Conservation (phyloP, 768 basidiomycete genomes). For the Tulasnella sp. region DNA sequence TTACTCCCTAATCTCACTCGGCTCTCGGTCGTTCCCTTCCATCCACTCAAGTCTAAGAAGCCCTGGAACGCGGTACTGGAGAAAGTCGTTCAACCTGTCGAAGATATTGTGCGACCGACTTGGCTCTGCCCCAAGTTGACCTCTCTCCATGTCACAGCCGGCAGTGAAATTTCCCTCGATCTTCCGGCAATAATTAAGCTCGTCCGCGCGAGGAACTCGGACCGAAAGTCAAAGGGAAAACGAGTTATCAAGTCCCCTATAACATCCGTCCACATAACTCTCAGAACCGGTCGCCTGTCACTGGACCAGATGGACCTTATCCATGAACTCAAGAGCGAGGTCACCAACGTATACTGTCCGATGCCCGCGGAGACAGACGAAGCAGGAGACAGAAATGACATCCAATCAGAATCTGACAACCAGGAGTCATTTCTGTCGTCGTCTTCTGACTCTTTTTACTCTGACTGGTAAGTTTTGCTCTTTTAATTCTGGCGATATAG, state of each 20-base stretch:
- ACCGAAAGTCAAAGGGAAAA: not conserved
- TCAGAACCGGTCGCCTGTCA: not conserved
- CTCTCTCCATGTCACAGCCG: not conserved
- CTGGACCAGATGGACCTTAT: not conserved
- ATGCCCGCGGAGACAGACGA: too few species aligned
- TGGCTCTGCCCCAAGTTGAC: not conserved
- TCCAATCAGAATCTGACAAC: too few species aligned
- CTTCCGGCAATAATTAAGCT: not conserved
- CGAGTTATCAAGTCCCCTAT: not conserved
- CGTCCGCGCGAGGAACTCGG: not conserved
- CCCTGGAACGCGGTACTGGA: not conserved
- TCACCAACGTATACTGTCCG: not conserved
- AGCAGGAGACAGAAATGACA: too few species aligned
- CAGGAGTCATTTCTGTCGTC: too few species aligned
- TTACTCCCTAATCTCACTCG: not conserved
- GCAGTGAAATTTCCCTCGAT: not conserved
- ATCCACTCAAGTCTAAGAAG: not conserved
- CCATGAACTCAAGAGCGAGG: not conserved
- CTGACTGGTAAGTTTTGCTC: too few species aligned
- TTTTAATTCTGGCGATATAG: too few species aligned
- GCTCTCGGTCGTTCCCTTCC: not conserved
- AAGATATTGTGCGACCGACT: not conserved
- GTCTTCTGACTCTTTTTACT: too few species aligned
- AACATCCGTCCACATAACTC: not conserved
- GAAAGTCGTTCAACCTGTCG: not conserved